Percentiles rank a stretch among this genome's conserved stretches.
Evolutionary conservation across 306 rosid genomes (phyloP).

Genomic region (Vigna nakashimae): DNA sequence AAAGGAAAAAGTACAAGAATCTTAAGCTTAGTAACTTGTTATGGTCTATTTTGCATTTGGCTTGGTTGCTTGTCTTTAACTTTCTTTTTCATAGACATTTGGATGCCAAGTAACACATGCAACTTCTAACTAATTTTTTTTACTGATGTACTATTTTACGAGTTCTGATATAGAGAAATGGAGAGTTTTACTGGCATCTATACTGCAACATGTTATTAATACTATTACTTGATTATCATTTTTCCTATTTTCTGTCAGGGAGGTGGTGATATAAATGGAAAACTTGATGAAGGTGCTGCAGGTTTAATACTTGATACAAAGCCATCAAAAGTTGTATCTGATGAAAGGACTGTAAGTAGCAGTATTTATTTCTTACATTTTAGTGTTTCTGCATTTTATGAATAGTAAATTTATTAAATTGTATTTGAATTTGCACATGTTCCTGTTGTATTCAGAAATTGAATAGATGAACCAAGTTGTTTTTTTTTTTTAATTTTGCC

Average conservation of each 20-base stretch:
- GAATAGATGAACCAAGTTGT: slow-evolving; percentile 25
- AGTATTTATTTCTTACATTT: slow-evolving; percentile 35
- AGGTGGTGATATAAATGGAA: slow-evolving; percentile 85
- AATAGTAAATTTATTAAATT: slow-evolving; percentile 14
- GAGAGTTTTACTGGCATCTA: slow-evolving; percentile 12
- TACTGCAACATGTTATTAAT: slow-evolving; percentile 31
- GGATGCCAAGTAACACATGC: background rate
- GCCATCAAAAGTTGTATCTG: slow-evolving; percentile 92
- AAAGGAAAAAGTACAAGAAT: slow-evolving; percentile 17
- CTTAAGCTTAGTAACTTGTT: slow-evolving; percentile 21
- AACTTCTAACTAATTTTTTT: slow-evolving; percentile 12
- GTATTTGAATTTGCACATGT: slow-evolving; percentile 19
- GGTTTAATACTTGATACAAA: slow-evolving; percentile 83
- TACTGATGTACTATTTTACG: background rate
- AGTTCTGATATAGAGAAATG: slow-evolving; percentile 28
- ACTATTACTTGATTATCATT: slow-evolving; percentile 13
- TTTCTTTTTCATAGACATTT: slow-evolving; percentile 1
- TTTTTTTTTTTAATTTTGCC: slow-evolving; percentile 18
- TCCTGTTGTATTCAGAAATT: slow-evolving; percentile 28
- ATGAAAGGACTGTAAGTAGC: slow-evolving; percentile 83
- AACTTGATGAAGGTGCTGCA: slow-evolving; percentile 85
- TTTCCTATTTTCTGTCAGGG: slow-evolving; percentile 61
- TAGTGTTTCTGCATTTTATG: slow-evolving; percentile 27
- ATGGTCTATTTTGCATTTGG: background rate
- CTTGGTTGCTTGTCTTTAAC: slow-evolving; percentile 3